Evolutionary conservation across 768 basidiomycete genomes (phyloP).

Genomic region (Cystofilobasidium ferigula): DNA sequence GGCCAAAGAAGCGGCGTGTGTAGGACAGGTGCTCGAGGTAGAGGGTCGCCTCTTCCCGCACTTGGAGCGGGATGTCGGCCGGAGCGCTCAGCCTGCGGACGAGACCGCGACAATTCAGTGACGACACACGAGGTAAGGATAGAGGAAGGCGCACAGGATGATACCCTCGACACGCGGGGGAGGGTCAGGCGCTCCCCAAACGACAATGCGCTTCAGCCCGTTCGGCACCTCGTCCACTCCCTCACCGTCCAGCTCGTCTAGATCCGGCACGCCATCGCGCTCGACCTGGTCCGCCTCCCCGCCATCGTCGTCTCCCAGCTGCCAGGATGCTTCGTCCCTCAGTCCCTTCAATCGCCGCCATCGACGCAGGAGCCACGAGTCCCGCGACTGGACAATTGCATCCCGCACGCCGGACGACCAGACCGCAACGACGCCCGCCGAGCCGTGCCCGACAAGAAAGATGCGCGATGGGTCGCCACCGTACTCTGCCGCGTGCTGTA

Average conservation of each 20-base stretch:
- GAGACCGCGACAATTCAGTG: background rate
- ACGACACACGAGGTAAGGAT: background rate
- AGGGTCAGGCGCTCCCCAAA: slow-evolving; percentile 3
- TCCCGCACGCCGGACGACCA: slow-evolving; percentile 14
- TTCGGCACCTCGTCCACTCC: slow-evolving; percentile 17
- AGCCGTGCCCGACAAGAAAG: slow-evolving; percentile 5
- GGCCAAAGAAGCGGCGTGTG: slow-evolving; percentile 18
- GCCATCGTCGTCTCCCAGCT: background rate
- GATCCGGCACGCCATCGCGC: slow-evolving; percentile 4
- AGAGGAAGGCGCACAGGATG: background rate
- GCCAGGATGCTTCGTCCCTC: background rate
- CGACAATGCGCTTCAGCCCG: slow-evolving; percentile 15
- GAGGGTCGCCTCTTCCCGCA: slow-evolving; percentile 16
- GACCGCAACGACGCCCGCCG: slow-evolving; percentile 11
- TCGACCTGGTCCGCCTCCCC: background rate
- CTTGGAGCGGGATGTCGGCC: slow-evolving; percentile 13
- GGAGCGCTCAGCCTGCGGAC: background rate
- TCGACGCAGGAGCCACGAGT: slow-evolving; percentile 10
- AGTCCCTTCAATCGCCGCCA: background rate
- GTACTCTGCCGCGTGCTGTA: background rate
- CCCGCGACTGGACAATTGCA: slow-evolving; percentile 3
- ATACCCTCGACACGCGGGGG: slow-evolving; percentile 8
- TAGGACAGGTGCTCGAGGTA: slow-evolving; percentile 20
- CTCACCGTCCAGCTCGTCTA: slow-evolving; percentile 16
- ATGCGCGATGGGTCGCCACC: slow-evolving; percentile 3